Evolutionary conservation across 2,329 filamentous ascomycete genomes (phyloP).

Genomic region (Metarhizium album): DNA sequence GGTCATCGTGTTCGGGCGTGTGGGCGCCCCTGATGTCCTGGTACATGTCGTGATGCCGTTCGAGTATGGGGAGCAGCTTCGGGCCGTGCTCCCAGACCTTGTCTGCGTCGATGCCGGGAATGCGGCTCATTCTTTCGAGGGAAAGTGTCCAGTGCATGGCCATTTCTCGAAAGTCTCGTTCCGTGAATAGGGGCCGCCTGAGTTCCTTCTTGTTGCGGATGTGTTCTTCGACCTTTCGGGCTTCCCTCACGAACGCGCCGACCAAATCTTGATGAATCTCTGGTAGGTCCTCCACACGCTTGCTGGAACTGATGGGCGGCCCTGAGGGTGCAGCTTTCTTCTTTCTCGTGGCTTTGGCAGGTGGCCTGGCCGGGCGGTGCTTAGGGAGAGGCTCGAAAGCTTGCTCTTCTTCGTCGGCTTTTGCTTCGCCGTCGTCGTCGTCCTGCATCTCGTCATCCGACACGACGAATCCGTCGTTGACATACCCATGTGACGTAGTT

Average conservation of each 20-base stretch:
- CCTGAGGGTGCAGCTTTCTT: slow-evolving; percentile 22
- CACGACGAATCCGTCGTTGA: slow-evolving; percentile 38
- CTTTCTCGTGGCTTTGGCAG: slow-evolving; percentile 9
- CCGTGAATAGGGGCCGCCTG: slow-evolving; percentile 53
- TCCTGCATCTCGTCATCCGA: slow-evolving; percentile 24
- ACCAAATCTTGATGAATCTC: slow-evolving; percentile 54
- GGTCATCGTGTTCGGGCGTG: slow-evolving; percentile 15
- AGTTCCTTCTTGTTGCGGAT: slow-evolving; percentile 50
- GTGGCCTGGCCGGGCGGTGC: slow-evolving; percentile 26
- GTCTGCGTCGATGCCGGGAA: slow-evolving; percentile 51
- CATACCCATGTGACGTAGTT: slow-evolving; percentile 35
- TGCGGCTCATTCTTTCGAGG: slow-evolving; percentile 49
- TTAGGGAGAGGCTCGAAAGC: slow-evolving; percentile 34
- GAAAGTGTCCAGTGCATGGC: slow-evolving; percentile 56
- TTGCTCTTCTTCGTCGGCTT: slow-evolving; percentile 29
- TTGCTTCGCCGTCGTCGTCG: slow-evolving; percentile 23
- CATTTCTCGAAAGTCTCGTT: slow-evolving; percentile 62
- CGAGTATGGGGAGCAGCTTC: slow-evolving; percentile 49
- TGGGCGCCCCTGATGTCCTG: slow-evolving; percentile 36
- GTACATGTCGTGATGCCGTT: slow-evolving; percentile 35
- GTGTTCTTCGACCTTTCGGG: slow-evolving; percentile 47
- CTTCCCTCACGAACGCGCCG: slow-evolving; percentile 53
- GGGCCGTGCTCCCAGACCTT: slow-evolving; percentile 52
- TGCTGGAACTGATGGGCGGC: slow-evolving; percentile 48
- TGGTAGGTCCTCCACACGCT: slow-evolving; percentile 40